Conservation (phyloP, 257 asterid species). For the Hygrophila difformis region DNA sequence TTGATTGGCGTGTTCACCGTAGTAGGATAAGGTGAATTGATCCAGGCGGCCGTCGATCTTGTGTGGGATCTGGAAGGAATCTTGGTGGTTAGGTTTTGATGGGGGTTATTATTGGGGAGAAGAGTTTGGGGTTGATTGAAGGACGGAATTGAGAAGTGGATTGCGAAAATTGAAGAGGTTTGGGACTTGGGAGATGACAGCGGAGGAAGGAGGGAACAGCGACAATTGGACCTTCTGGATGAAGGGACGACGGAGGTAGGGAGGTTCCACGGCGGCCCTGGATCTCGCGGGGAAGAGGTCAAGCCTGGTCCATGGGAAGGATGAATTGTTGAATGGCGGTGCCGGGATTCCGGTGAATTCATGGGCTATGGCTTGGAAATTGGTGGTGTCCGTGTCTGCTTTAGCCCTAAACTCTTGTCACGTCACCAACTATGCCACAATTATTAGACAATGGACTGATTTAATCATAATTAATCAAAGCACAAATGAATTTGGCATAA, state of each 20-base stretch:
- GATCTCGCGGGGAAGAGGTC: constrained; percentile 46
- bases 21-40: constrained; percentile 19
- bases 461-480: no score
- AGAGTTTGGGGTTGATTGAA: constrained; percentile 25
- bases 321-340: constrained; percentile 43
- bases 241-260: constrained; percentile 45
- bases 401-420: no score
- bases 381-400: constrained; percentile 69
- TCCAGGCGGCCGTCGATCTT: constrained; percentile 20
- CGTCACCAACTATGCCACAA: no score
- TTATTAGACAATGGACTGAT: no score
- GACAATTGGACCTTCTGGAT: constrained; percentile 30
- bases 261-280: constrained; percentile 17
- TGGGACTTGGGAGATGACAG: no score
- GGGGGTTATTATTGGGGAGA: constrained; percentile 30
- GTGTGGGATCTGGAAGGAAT: constrained; percentile 4
- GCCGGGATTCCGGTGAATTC: constrained; percentile 87
- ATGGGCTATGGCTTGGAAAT: constrained; percentile 93
- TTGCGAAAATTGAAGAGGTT: constrained; percentile 8
- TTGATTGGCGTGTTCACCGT: not conserved
- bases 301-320: constrained; percentile 34
- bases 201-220: constrained; percentile 24
- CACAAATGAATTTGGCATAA: no score
- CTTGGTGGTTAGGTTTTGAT: constrained; percentile 15
- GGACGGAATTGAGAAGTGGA: constrained; percentile 25